These are phyloP conservation scores for Cordia subcordata DNA, from an alignment of 257 asterid species.

Conservation along the genomic window DNA sequence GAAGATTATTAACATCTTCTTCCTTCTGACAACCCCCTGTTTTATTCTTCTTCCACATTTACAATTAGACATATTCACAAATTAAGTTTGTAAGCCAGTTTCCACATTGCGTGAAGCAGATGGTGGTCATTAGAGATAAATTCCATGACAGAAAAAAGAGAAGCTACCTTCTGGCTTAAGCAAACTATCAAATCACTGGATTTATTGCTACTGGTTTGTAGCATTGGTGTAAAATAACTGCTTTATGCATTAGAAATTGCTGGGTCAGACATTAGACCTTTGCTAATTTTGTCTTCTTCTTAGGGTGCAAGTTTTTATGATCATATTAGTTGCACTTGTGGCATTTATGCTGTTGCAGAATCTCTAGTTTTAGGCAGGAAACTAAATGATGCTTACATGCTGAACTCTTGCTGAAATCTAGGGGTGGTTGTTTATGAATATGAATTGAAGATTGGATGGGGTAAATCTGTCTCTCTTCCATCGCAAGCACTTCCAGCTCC, in stretches of 20 bases:
- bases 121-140: too few species aligned
- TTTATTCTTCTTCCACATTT: too few species aligned
- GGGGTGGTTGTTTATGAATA: slow-evolving; percentile 95
- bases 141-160: too few species aligned
- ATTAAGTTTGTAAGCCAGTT: too few species aligned
- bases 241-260: neutral
- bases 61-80: too few species aligned
- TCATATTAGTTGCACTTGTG: neutral
- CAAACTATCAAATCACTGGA: neutral
- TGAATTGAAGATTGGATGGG: slow-evolving; percentile 96
- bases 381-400: neutral
- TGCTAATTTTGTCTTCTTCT: neutral
- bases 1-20: too few species aligned
- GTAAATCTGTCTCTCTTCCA: slow-evolving; percentile 95
- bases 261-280: neutral
- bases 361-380: neutral
- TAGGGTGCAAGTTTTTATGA: neutral
- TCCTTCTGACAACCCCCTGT: too few species aligned
- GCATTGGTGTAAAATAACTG: neutral
- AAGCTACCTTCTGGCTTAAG: too few species aligned
- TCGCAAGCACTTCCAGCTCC: slow-evolving; percentile 99
- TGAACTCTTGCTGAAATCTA: slow-evolving; percentile 25
- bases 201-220: neutral
- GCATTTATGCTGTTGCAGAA: neutral
- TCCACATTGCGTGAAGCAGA: too few species aligned